phyloP scores from a whole-genome alignment of 768 basidiomycete genomes.

The Cystofilobasidium capitatum region DNA sequence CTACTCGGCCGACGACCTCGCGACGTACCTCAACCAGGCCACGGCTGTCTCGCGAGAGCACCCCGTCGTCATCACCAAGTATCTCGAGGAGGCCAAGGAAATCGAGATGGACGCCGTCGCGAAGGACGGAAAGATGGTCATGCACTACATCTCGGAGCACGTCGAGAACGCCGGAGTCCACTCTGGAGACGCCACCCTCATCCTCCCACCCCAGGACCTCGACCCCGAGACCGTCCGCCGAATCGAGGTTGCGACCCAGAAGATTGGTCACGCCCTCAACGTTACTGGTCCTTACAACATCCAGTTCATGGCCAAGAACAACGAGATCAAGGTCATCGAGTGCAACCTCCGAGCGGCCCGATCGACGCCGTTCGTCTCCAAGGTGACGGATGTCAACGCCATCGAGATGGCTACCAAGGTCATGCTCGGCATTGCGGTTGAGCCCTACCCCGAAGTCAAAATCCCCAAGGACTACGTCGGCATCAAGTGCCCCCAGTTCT shows the following conservation, averaged over 20 bases:
- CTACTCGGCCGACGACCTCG: slow-evolving; percentile 74
- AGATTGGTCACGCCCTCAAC: slow-evolving; percentile 94
- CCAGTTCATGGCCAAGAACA: slow-evolving; percentile 87
- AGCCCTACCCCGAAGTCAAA: slow-evolving; percentile 77
- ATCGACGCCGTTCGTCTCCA: slow-evolving; percentile 92
- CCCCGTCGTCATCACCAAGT: slow-evolving; percentile 97
- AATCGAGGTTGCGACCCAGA: slow-evolving; percentile 92
- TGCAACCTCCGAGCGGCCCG: slow-evolving; percentile 96
- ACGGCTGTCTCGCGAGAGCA: slow-evolving; percentile 92
- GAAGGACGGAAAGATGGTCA: slow-evolving; percentile 77
- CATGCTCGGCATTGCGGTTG: slow-evolving; percentile 84
- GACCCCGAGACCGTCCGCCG: slow-evolving; percentile 92
- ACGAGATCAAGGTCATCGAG: slow-evolving; percentile 90
- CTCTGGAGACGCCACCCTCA: slow-evolving; percentile 95
- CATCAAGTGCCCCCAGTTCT: slow-evolving; percentile 99
- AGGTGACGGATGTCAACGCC: slow-evolving; percentile 94
- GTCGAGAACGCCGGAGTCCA: slow-evolving; percentile 98
- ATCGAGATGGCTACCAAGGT: slow-evolving; percentile 86
- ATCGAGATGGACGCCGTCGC: slow-evolving; percentile 97
- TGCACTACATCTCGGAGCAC: slow-evolving; percentile 96
- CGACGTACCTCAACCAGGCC: slow-evolving; percentile 91
- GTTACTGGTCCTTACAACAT: slow-evolving; percentile 99
- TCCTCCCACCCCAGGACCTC: slow-evolving; percentile 94
- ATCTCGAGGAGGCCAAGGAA: slow-evolving; percentile 95
- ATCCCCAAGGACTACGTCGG: slow-evolving; percentile 91